Evolutionary conservation across 2,329 filamentous ascomycete species (phyloP).

Genomic region (Truncatella angustata): DNA sequence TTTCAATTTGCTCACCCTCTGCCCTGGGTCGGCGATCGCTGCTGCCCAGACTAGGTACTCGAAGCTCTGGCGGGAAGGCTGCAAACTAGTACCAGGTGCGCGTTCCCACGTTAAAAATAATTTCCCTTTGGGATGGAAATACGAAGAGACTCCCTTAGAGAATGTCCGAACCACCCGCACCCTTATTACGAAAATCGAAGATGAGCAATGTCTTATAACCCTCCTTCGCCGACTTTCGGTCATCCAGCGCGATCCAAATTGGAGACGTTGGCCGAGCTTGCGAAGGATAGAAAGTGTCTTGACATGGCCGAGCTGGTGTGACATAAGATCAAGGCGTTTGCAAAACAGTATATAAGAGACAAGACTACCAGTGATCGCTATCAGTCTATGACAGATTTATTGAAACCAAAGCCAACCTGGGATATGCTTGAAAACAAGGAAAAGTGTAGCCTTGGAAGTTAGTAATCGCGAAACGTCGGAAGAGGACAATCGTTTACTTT

Average conservation of each 20-base stretch:
- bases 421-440: constrained; percentile 24
- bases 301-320: constrained; percentile 37
- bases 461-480: neutral
- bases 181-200: constrained; percentile 36
- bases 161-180: constrained; percentile 29
- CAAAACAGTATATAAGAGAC: constrained; percentile 31
- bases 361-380: constrained; percentile 29
- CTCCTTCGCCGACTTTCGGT: constrained; percentile 32
- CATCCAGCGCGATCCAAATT: constrained; percentile 31
- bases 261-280: constrained; percentile 36
- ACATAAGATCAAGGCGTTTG: constrained; percentile 31
- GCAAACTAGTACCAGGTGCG: constrained; percentile 24
- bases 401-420: constrained; percentile 28
- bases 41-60: too few species aligned
- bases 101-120: constrained; percentile 35
- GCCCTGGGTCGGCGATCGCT: too few species aligned
- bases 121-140: constrained; percentile 19
- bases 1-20: too few species aligned
- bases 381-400: constrained; percentile 3
- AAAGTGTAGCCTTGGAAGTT: constrained; percentile 19
- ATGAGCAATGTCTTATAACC: constrained; percentile 29
- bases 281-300: constrained; percentile 32
- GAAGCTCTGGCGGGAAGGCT: too few species aligned
- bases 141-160: constrained; percentile 19
- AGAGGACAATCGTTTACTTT: neutral